Conservation (phyloP, 179 eudicot genomes). For the Spinacia oleracea region DNA sequence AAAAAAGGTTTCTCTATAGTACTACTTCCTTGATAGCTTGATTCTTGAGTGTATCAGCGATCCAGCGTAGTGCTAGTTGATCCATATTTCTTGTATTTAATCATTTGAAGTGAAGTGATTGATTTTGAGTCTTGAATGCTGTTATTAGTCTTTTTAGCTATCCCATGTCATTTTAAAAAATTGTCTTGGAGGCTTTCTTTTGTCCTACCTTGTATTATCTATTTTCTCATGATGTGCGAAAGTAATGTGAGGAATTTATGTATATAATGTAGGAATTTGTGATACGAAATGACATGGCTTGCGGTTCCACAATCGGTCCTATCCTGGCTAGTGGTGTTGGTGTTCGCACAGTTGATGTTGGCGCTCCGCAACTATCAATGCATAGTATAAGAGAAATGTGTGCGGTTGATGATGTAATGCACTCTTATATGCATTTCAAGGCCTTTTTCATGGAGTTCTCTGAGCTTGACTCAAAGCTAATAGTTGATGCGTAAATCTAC, state of each 20-base stretch:
- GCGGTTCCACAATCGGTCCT: slow-evolving; percentile 98
- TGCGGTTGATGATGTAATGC: slow-evolving; percentile 84
- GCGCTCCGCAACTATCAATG: slow-evolving; percentile 95
- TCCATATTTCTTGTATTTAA: not conserved
- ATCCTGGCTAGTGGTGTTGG: slow-evolving; percentile 97
- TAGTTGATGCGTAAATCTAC: slow-evolving; percentile 45
- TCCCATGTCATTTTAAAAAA: not conserved
- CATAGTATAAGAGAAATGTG: slow-evolving; percentile 99
- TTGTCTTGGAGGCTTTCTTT: not conserved
- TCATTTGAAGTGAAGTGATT: not conserved
- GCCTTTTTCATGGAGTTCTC: slow-evolving; percentile 74
- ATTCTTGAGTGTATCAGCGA: not conserved
- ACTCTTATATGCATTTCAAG: slow-evolving; percentile 80
- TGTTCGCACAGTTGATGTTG: slow-evolving; percentile 90
- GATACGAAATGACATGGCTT: slow-evolving; percentile 88
- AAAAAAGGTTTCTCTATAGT: not conserved
- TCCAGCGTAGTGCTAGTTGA: not conserved
- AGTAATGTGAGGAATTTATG: not conserved
- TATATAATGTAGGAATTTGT: slow-evolving; percentile 79
- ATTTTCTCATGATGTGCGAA: not conserved
- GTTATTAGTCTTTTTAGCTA: not conserved
- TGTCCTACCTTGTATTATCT: not conserved
- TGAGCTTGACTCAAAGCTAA: slow-evolving; percentile 62
- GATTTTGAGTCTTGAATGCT: not conserved
- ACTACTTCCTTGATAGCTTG: not conserved